Percentiles rank a stretch among this genome's conserved stretches.
Conservation (phyloP, 306 rosid species). For the Styphnolobium japonicum region DNA sequence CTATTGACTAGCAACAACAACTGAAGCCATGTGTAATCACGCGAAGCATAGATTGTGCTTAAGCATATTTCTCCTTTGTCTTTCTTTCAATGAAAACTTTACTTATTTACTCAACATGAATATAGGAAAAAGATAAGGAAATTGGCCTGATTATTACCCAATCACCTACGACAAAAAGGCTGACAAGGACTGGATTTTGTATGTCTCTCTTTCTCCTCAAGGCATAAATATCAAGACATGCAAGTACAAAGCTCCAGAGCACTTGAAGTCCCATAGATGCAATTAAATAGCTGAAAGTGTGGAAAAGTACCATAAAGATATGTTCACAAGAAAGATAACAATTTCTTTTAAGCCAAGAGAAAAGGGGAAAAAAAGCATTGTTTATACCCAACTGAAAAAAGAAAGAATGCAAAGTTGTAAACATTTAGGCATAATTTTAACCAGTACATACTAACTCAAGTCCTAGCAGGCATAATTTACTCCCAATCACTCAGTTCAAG, state of each 20-base stretch:
- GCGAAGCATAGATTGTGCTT: constrained; percentile 1
- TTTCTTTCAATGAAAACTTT: background rate
- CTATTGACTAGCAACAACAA: background rate
- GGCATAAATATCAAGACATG: constrained; percentile 90
- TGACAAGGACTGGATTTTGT: constrained; percentile 84
- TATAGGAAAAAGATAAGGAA: constrained; percentile 11
- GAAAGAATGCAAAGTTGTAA: background rate
- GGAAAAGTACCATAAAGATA: constrained; percentile 17
- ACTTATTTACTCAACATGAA: too few species aligned
- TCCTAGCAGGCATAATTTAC: background rate
- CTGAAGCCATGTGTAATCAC: background rate
- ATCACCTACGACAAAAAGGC: constrained; percentile 94
- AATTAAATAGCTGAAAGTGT: constrained; percentile 73
- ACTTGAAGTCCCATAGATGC: constrained; percentile 99
- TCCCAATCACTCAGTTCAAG: background rate
- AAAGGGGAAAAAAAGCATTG: background rate
- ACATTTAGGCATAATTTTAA: background rate
- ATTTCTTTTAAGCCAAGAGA: background rate
- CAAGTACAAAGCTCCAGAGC: constrained; percentile 97
- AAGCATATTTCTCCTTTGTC: background rate
- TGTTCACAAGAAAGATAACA: background rate
- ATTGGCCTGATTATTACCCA: constrained; percentile 63
- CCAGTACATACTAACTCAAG: background rate
- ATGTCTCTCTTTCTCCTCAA: constrained; percentile 82
- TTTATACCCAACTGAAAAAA: background rate